Conservation (phyloP, 805 yeast genomes). For the Yarrowia osloensis region DNA sequence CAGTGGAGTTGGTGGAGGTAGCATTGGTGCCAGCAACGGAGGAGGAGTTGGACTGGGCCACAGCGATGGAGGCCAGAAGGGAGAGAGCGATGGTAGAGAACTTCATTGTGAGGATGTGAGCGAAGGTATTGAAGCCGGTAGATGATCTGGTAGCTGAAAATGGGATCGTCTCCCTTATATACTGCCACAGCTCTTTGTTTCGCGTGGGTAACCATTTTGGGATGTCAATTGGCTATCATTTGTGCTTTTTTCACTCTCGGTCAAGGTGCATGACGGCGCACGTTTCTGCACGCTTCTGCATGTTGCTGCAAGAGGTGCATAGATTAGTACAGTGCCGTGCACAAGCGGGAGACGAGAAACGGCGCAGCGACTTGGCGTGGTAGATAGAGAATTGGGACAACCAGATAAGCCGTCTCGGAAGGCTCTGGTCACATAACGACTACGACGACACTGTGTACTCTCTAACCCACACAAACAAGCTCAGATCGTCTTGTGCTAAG, state of each 20-base stretch:
- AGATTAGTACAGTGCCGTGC: slow-evolving; percentile 26
- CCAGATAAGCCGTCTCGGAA: too few relatives aligned
- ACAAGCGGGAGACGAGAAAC: not conserved
- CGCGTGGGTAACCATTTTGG: not conserved
- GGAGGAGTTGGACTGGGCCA: not conserved
- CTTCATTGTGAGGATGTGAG: not conserved
- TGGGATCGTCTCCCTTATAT: not conserved
- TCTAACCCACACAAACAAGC: too few relatives aligned
- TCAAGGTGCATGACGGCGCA: not conserved
- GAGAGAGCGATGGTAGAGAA: not conserved
- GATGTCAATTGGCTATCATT: not conserved
- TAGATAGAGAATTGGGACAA: too few relatives aligned
- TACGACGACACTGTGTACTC: too few relatives aligned
- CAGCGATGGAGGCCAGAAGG: not conserved
- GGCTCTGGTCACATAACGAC: too few relatives aligned
- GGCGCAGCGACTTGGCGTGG: not conserved
- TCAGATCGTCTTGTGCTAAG: too few relatives aligned
- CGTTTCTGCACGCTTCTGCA: slow-evolving; percentile 4
- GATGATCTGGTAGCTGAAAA: not conserved
- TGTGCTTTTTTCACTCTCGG: not conserved
- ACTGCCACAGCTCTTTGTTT: not conserved
- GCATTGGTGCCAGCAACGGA: not conserved
- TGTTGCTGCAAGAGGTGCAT: not conserved
- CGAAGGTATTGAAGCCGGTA: not conserved
- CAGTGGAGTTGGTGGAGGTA: not conserved